Percentiles rank a stretch among this genome's conserved stretches.
Conservation (phyloP, 139 green algal species). For the Gonium pectorale region DNA sequence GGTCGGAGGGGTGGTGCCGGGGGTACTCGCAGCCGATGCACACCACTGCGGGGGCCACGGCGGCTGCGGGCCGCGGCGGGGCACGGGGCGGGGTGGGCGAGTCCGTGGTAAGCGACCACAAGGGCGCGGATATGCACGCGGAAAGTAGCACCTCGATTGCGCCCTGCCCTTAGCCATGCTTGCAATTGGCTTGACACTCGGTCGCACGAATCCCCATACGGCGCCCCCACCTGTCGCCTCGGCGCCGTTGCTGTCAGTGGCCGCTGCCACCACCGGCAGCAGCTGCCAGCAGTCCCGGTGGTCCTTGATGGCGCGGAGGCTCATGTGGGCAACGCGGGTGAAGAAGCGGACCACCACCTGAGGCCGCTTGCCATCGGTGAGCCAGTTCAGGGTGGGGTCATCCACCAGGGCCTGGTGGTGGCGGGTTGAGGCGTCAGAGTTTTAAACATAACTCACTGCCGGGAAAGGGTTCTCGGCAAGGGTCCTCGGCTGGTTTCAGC, state of each 20-base stretch:
- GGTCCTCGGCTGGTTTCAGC: too few relatives aligned
- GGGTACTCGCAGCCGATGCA: slow-evolving; percentile 11
- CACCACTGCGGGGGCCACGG: background rate
- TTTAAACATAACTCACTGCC: too few relatives aligned
- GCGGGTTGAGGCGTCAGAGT: too few relatives aligned
- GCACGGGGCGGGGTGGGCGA: too few relatives aligned
- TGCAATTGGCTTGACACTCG: too few relatives aligned
- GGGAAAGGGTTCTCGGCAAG: too few relatives aligned
- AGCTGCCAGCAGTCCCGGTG: background rate
- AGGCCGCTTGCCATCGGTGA: slow-evolving; percentile 3
- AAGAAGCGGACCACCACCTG: background rate
- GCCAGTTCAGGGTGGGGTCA: background rate
- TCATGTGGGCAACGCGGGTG: background rate
- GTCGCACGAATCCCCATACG: too few relatives aligned
- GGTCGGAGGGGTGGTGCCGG: background rate
- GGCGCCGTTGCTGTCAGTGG: background rate
- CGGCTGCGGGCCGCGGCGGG: background rate
- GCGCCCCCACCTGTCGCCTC: too few relatives aligned
- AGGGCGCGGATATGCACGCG: too few relatives aligned
- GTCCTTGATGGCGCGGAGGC: background rate
- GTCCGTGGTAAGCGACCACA: too few relatives aligned
- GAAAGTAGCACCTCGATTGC: too few relatives aligned
- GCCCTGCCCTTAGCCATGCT: too few relatives aligned
- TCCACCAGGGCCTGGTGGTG: background rate
- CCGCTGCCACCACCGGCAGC: background rate